Evolutionary conservation across 306 rosid genomes (phyloP).

Genomic region (Trichosanthes cucumerina): DNA sequence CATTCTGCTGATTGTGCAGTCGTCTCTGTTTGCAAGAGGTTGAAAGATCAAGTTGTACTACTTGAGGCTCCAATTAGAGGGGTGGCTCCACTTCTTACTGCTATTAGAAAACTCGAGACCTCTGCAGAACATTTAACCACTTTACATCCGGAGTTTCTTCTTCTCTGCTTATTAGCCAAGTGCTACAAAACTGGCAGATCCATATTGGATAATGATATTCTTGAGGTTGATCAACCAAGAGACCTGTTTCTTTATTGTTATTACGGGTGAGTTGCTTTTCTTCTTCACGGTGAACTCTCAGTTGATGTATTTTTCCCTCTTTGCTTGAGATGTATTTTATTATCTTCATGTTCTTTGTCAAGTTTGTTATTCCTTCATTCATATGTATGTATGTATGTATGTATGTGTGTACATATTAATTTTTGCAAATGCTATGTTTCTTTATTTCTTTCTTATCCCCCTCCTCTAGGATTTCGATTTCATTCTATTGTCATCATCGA

Average conservation of each 20-base stretch:
- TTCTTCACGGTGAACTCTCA: not conserved
- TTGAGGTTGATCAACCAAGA: slow-evolving; percentile 79
- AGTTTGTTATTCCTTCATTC: not conserved
- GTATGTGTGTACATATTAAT: too few species aligned
- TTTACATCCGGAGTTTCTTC: slow-evolving; percentile 76
- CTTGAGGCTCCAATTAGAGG: slow-evolving; percentile 81
- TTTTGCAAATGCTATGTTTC: not conserved
- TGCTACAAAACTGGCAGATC: slow-evolving; percentile 79
- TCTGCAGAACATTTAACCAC: slow-evolving; percentile 65
- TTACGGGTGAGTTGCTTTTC: slow-evolving; percentile 59
- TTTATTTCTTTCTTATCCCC: not conserved
- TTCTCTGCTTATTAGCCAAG: slow-evolving; percentile 76
- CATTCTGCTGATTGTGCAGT: slow-evolving; percentile 35
- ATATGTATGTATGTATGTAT: too few species aligned
- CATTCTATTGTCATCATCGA: not conserved
- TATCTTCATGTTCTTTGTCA: not conserved
- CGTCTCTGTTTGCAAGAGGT: slow-evolving; percentile 61
- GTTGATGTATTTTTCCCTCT: not conserved
- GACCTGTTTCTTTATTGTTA: slow-evolving; percentile 87
- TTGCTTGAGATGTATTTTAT: not conserved
- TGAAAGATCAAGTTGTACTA: slow-evolving; percentile 59
- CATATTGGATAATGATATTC: slow-evolving; percentile 55
- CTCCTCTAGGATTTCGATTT: not conserved
- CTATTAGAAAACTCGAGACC: slow-evolving; percentile 58
- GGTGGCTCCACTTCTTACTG: slow-evolving; percentile 68